Percentiles rank a stretch among this genome's conserved stretches.
These are phyloP conservation scores for Davidsoniella virescens DNA, from an alignment of 2,329 filamentous ascomycete species.

Conservation along the genomic window DNA sequence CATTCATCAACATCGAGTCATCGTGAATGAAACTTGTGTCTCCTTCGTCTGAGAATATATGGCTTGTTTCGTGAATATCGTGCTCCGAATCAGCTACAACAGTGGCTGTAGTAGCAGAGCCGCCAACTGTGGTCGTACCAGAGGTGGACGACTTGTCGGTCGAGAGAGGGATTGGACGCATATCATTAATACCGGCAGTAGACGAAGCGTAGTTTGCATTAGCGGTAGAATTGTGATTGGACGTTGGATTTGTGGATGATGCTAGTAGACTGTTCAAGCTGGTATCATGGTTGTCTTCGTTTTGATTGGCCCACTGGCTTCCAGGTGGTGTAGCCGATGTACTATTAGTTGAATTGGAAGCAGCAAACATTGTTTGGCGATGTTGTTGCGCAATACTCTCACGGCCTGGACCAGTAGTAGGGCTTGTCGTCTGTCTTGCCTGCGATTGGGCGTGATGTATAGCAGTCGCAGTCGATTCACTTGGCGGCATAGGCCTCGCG, in stretches of 20 bases:
- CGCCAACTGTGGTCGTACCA: not conserved
- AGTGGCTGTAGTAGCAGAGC: not conserved
- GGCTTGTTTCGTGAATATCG: constrained; percentile 7
- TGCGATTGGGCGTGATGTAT: constrained; percentile 2
- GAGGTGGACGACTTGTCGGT: not conserved
- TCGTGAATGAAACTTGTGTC: constrained; percentile 8
- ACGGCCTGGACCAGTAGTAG: not conserved
- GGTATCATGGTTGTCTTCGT: constrained; percentile 1
- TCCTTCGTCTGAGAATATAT: constrained; percentile 10
- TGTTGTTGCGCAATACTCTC: not conserved
- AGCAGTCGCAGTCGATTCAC: constrained; percentile 2
- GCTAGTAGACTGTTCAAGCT: constrained; percentile 2
- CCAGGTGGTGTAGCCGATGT: not conserved
- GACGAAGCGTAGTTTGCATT: not conserved
- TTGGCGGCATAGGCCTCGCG: not conserved
- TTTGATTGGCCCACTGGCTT: not conserved
- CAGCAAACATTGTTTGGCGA: not conserved
- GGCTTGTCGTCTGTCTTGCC: not conserved
- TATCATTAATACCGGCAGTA: not conserved
- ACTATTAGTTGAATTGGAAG: not conserved
- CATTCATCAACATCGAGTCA: constrained; percentile 8
- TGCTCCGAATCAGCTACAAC: not conserved
- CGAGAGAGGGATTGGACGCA: not conserved
- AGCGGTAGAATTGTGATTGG: not conserved
- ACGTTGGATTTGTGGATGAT: not conserved